Conservation (phyloP, 148 eudicot species). For the Agrostemma githago region DNA sequence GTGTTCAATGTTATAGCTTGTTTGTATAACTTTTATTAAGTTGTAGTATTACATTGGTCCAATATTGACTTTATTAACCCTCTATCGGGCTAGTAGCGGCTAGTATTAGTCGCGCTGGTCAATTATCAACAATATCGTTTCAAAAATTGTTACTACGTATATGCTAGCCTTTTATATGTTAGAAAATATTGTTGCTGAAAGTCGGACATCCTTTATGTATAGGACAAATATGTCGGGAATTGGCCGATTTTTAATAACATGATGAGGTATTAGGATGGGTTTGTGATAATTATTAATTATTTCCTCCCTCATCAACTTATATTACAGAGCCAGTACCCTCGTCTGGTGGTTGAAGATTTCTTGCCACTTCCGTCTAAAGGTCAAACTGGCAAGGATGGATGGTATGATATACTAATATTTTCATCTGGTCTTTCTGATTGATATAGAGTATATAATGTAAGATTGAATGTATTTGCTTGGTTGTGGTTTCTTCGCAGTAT, state of each 20-base stretch:
- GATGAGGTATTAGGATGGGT: background rate
- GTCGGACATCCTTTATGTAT: background rate
- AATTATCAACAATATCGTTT: background rate
- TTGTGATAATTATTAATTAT: background rate
- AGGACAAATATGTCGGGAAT: background rate
- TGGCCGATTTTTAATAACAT: background rate
- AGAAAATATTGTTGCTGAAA: background rate
- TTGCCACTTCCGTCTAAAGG: slow-evolving; percentile 77
- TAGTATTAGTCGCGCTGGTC: background rate
- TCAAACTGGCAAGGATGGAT: slow-evolving; percentile 77
- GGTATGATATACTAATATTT: slow-evolving; percentile 39
- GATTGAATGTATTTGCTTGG: background rate
- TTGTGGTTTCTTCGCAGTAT: background rate
- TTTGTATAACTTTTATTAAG: background rate
- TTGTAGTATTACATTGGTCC: background rate
- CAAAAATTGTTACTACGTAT: background rate
- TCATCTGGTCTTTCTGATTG: slow-evolving; percentile 4
- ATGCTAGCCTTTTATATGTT: background rate
- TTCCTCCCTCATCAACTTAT: slow-evolving; percentile 13
- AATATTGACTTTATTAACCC: background rate
- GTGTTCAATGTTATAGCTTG: background rate
- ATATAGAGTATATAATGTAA: background rate
- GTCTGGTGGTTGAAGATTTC: slow-evolving; percentile 82
- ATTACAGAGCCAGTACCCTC: slow-evolving; percentile 89
- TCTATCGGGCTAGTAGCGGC: background rate